phyloP scores from a whole-genome alignment of 495 filamentous ascomycete species.

The Penicillium robsamsonii region DNA sequence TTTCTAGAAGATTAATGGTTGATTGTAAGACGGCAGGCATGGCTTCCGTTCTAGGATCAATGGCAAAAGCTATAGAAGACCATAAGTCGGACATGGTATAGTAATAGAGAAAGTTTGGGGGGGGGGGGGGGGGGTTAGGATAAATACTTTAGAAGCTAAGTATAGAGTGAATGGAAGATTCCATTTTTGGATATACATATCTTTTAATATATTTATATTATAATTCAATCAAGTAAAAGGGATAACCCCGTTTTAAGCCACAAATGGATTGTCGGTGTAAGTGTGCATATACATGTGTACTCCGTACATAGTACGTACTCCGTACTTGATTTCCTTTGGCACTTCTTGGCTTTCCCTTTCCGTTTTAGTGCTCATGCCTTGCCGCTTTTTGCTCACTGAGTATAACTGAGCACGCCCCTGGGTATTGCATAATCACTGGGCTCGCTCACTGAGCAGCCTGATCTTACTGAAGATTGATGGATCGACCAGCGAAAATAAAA shows the following conservation, averaged over 20 bases:
- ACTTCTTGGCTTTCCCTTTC: too few species aligned
- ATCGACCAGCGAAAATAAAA: too few species aligned
- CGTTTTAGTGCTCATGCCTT: too few species aligned
- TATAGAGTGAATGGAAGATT: too few species aligned
- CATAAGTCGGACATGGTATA: conserved; percentile 30
- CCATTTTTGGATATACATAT: too few species aligned
- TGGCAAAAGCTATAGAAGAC: conserved; percentile 34
- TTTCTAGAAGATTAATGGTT: conserved; percentile 45
- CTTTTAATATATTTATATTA: too few species aligned
- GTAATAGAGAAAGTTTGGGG: neutral
- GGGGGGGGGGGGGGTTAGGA: neutral
- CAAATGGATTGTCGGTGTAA: conserved; percentile 15
- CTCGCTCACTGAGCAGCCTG: too few species aligned
- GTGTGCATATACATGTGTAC: neutral
- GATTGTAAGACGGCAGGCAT: conserved; percentile 46
- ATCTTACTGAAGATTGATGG: too few species aligned
- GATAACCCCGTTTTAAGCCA: neutral
- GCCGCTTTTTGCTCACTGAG: too few species aligned
- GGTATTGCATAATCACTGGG: too few species aligned
- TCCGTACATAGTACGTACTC: neutral
- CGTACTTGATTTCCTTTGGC: neutral
- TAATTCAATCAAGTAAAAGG: too few species aligned
- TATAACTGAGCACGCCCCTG: too few species aligned
- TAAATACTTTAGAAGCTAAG: conserved; percentile 1
- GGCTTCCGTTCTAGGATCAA: conserved; percentile 35